Evolutionary conservation across 257 asterid species (phyloP).

Genomic region (Jacaranda copaia): DNA sequence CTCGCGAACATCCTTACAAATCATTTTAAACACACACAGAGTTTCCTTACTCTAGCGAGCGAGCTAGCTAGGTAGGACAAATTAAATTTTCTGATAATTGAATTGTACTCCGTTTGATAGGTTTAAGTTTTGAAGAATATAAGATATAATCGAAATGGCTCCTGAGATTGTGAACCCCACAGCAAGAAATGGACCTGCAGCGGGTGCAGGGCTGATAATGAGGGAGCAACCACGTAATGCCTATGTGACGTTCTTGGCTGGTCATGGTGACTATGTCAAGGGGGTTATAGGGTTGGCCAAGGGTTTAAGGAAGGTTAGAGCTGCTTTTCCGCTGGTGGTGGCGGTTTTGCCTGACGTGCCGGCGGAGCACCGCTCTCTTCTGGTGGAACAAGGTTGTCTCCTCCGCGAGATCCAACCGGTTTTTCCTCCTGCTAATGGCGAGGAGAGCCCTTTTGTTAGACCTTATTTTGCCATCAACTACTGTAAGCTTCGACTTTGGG

Average conservation of each 20-base stretch:
- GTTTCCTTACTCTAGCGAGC: background rate
- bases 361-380: slow-evolving; percentile 54
- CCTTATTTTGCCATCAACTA: slow-evolving; percentile 56
- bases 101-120: no score
- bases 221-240: slow-evolving; percentile 26
- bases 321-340: slow-evolving; percentile 58
- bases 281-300: slow-evolving; percentile 61
- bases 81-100: no score
- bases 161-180: slow-evolving; percentile 35
- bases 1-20: background rate
- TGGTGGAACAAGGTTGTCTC: slow-evolving; percentile 60
- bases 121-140: background rate
- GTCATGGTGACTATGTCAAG: slow-evolving; percentile 57
- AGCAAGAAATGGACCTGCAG: background rate
- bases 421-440: slow-evolving; percentile 20
- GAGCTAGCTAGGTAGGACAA: no score
- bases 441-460: slow-evolving; percentile 40
- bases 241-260: slow-evolving; percentile 60
- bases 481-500: slow-evolving; percentile 62
- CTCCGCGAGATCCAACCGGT: slow-evolving; percentile 54
- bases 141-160: slow-evolving; percentile 24
- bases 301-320: slow-evolving; percentile 55
- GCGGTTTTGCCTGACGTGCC: slow-evolving; percentile 71
- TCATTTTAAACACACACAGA: background rate
- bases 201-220: background rate